Conservation (phyloP, 177 flowering plant species). For the Vitis hybrid region DNA sequence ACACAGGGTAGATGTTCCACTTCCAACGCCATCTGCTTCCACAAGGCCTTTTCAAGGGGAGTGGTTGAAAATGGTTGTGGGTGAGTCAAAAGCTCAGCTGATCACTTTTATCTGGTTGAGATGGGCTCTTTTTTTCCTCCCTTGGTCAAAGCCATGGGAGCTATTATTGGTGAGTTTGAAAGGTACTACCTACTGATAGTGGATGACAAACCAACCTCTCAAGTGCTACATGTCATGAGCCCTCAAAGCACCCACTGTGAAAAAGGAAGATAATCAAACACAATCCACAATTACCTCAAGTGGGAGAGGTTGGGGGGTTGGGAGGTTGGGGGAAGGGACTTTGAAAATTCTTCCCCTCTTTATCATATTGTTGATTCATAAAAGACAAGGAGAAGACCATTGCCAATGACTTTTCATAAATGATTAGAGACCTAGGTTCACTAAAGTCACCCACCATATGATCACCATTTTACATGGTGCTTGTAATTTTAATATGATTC, state of each 20-base stretch:
- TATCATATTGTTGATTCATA: neutral
- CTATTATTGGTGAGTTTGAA: conserved; percentile 5
- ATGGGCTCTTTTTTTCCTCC: neutral
- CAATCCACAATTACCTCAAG: neutral
- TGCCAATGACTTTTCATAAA: neutral
- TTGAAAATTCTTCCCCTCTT: neutral
- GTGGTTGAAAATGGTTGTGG: neutral
- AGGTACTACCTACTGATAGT: neutral
- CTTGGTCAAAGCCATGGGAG: conserved; percentile 6
- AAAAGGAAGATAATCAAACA: neutral
- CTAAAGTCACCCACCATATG: too few relatives aligned
- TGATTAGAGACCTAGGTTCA: too few relatives aligned
- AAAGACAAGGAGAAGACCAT: neutral
- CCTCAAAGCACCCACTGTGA: conserved; percentile 3
- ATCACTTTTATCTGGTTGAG: neutral
- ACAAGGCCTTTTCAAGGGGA: neutral
- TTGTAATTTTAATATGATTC: too few relatives aligned
- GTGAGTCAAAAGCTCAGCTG: conserved; percentile 7
- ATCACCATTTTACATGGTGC: too few relatives aligned
- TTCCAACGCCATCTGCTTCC: neutral
- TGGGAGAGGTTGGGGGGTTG: neutral
- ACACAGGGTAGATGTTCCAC: neutral
- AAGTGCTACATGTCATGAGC: conserved; percentile 1
- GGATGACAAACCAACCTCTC: neutral
- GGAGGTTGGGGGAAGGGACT: neutral